Base-by-base conservation (phyloP, 116 monocot genomes). In the Iris pallida region DNA sequence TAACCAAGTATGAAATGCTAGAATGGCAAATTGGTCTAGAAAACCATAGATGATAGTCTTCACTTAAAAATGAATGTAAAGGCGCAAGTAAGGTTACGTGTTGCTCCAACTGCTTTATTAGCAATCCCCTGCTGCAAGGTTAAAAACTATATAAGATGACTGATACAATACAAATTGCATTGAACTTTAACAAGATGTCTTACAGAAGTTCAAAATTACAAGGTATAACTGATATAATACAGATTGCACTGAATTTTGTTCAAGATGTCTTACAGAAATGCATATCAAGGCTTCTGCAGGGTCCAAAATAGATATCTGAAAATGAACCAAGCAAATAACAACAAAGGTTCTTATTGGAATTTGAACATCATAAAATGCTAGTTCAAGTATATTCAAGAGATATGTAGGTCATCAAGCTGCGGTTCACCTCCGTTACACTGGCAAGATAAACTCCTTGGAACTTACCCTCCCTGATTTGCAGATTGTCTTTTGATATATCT, bases 401-500 rank as follows among this genome's bases (percentile, higher is more conserved):
- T 16, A 17, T 62, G 17, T 42, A 30, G 30, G 30, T 55, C 14
- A 17, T 14, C 56, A 46, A 57, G n/a, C 15, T 40, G 11, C 10
- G 5, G 20, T 20, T 55, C 57, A 90, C 93, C 90, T 94, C 89
- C 60, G 89, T 87, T 73, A 80, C 82, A 14, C 85, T 90, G 68
- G 76, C 79, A 63, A 94, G 82, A 62, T 66, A 85, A 62, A 90
- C 82, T 20, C 84, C 93, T 65, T 90, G 93, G 20, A 55, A 57
- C 61, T 78, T 85, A 61, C 70, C 72, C 72, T 94, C 87, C 72
- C 85, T 87, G 54, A 94, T 94, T 60, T 87, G 93, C 43, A 94
- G 61, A 47, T 94, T 94, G 49, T 94, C 90, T 79, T 94, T 89
- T n/a, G 93, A 80, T 70, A 90, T 67, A 75, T 94, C 93, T 68